phyloP scores from a whole-genome alignment of 192 early-diverging fungal genomes.

The Coemansia sp. region DNA sequence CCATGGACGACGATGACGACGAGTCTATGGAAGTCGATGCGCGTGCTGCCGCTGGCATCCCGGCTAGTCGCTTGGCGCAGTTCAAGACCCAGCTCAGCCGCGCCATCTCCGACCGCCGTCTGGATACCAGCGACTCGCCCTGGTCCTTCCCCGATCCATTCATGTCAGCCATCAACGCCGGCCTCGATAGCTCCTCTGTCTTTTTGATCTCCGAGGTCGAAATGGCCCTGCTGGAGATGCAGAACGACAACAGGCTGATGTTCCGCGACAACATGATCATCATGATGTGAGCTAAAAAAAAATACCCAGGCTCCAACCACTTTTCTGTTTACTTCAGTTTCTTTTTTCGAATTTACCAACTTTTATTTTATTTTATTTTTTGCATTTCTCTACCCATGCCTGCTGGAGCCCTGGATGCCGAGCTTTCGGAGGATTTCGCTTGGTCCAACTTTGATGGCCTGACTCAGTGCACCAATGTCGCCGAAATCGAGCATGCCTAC shows the following conservation, averaged over 20 bases:
- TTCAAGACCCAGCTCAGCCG: conserved; percentile 56
- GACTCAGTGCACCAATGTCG: conserved; percentile 11
- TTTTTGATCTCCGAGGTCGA: conserved; percentile 63
- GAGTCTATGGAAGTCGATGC: conserved; percentile 31
- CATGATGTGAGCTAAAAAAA: conserved; percentile 54
- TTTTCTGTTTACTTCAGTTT: neutral
- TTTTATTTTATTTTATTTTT: neutral
- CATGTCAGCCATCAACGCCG: conserved; percentile 58
- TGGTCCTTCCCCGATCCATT: conserved; percentile 58
- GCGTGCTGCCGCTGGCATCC: conserved; percentile 5
- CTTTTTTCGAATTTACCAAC: neutral
- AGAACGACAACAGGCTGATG: conserved; percentile 68
- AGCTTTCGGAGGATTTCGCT: conserved; percentile 14
- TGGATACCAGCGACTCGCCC: conserved; percentile 52
- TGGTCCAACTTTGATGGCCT: conserved; percentile 22
- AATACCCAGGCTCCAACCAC: neutral
- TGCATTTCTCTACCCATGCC: neutral
- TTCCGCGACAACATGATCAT: conserved; percentile 65
- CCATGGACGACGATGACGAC: neutral
- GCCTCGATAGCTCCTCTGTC: conserved; percentile 24
- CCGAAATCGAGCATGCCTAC: conserved; percentile 37
- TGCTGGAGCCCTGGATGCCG: conserved; percentile 10
- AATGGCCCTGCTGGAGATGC: conserved; percentile 60
- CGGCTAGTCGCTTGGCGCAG: conserved; percentile 23
- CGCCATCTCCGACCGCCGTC: conserved; percentile 38